Conservation (phyloP, 2,329 filamentous ascomycete genomes). For the Chalaropsis ovoidea region DNA sequence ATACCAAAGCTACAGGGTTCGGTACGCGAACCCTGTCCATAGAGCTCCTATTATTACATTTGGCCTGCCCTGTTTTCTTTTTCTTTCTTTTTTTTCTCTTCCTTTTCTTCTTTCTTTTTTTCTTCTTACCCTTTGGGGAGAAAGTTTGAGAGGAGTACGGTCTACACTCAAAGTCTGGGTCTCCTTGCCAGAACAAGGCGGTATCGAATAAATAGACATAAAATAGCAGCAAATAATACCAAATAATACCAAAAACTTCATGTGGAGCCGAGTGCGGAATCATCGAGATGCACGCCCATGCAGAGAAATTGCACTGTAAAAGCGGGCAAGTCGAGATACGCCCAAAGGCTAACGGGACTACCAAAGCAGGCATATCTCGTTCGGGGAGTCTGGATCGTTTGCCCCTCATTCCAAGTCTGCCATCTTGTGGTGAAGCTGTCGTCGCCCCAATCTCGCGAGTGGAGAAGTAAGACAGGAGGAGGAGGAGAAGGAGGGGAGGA, state of each 20-base stretch:
- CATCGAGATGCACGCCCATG: background rate
- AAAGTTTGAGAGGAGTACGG: background rate
- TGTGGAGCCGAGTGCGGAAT: background rate
- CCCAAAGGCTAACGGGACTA: too few relatives aligned
- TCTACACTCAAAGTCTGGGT: background rate
- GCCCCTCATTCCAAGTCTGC: background rate
- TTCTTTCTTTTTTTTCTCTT: background rate
- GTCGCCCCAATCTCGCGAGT: background rate
- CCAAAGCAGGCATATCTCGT: slow-evolving; percentile 5
- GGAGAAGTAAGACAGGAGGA: background rate
- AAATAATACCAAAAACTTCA: background rate
- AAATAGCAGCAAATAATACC: background rate
- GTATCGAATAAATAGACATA: background rate
- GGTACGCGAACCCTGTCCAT: slow-evolving; percentile 10
- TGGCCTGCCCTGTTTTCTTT: background rate
- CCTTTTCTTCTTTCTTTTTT: background rate
- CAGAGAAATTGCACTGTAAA: background rate
- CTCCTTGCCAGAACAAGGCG: background rate
- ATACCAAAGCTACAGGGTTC: background rate
- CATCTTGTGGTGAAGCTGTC: background rate
- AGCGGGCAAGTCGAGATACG: background rate
- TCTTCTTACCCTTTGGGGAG: slow-evolving; percentile 1
- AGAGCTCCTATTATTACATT: background rate
- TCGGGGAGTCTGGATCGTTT: background rate
- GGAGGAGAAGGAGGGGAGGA: background rate